Evolutionary conservation across 805 yeast genomes (phyloP).

Genomic region (Candida anglica): DNA sequence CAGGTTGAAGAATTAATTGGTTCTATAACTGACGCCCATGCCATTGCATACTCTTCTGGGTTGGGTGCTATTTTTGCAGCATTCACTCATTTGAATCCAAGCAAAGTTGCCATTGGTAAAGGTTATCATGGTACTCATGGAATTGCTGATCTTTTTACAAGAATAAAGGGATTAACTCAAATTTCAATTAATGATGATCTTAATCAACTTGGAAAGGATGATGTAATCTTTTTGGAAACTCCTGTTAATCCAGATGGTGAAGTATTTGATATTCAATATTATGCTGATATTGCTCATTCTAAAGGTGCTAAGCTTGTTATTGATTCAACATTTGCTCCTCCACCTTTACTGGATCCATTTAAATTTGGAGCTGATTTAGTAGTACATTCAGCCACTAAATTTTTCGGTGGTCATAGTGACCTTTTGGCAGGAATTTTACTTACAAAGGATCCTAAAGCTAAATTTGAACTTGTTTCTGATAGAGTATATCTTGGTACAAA

Average conservation of each 20-base stretch:
- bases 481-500: conserved; percentile 75
- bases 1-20: conserved; percentile 66
- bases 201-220: conserved; percentile 59
- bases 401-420: conserved; percentile 95
- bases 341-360: conserved; percentile 81
- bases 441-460: conserved; percentile 51
- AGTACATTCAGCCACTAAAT: conserved; percentile 92
- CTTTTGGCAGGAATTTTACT: conserved; percentile 76
- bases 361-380: conserved; percentile 80
- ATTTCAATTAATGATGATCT: conserved; percentile 37
- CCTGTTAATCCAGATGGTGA: conserved; percentile 85
- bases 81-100: conserved; percentile 68
- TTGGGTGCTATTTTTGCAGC: conserved; percentile 77
- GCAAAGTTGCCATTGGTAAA: conserved; percentile 65
- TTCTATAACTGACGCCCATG: conserved; percentile 56
- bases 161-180: conserved; percentile 55
- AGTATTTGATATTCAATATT: conserved; percentile 56
- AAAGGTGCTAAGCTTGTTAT: conserved; percentile 70
- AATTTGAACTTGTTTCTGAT: conserved; percentile 50
- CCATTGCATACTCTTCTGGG: conserved; percentile 74
- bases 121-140: conserved; percentile 87
- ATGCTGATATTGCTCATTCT: conserved; percentile 68
- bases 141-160: conserved; percentile 56
- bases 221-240: conserved; percentile 78
- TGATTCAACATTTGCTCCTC: conserved; percentile 93